These are phyloP conservation scores for Beauveria rudraprayagi DNA, from an alignment of 2,329 filamentous ascomycete genomes.

Conservation along the genomic window DNA sequence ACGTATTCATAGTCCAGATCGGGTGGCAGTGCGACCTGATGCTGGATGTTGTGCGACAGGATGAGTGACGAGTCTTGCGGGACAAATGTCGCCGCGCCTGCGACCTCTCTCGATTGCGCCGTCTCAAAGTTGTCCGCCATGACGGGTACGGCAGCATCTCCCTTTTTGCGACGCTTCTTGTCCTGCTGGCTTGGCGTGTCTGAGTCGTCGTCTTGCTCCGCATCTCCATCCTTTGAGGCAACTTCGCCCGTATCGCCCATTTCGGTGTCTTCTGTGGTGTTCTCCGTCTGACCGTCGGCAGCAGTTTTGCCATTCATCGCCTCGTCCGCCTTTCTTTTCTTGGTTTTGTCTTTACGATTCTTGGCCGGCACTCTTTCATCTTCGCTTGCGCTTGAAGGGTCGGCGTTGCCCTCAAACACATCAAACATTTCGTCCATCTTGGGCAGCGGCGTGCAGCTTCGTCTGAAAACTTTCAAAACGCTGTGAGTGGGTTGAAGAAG, in stretches of 20 bases:
- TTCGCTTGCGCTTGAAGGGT: constrained; percentile 33
- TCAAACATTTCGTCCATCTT: constrained; percentile 74
- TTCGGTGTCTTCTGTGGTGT: constrained; percentile 24
- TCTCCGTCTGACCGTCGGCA: constrained; percentile 12
- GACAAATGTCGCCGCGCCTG: constrained; percentile 63
- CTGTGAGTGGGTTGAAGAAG: not conserved
- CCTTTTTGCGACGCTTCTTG: constrained; percentile 58
- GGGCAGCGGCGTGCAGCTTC: constrained; percentile 8
- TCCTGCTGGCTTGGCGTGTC: constrained; percentile 41
- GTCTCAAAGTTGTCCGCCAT: constrained; percentile 93
- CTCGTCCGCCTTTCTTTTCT: constrained; percentile 82
- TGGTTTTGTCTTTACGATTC: constrained; percentile 53
- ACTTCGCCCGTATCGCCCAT: constrained; percentile 38
- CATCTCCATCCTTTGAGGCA: constrained; percentile 26
- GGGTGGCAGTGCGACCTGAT: constrained; percentile 91
- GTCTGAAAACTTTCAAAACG: not conserved
- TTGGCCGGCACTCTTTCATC: constrained; percentile 38
- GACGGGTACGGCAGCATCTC: constrained; percentile 62
- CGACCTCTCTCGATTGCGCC: constrained; percentile 84
- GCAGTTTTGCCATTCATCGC: constrained; percentile 52
- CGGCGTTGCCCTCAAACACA: constrained; percentile 62
- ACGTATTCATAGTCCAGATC: constrained; percentile 92
- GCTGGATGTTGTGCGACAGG: constrained; percentile 93
- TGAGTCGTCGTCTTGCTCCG: constrained; percentile 28
- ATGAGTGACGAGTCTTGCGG: constrained; percentile 65